These are phyloP conservation scores for Lactarius evosmus DNA, from an alignment of 768 basidiomycete genomes.

Conservation along the genomic window DNA sequence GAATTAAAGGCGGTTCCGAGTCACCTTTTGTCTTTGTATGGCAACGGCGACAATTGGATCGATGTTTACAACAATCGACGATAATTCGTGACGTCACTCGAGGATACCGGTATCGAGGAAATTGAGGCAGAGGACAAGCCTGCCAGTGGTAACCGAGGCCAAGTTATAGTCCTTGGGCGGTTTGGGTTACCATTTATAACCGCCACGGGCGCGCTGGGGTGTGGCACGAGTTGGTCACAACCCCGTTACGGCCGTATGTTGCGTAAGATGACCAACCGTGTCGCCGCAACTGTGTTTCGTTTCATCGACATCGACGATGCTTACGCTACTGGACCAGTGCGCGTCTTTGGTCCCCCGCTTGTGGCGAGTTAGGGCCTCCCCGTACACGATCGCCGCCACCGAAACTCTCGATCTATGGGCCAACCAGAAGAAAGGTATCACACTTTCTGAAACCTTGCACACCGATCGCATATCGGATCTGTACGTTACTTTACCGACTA, in stretches of 20 bases:
- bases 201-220: too few relatives aligned
- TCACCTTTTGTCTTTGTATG: not conserved
- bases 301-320: not conserved
- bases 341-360: conserved; percentile 15
- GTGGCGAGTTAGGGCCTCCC: conserved; percentile 12
- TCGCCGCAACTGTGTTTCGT: not conserved
- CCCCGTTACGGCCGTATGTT: not conserved
- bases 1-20: not conserved
- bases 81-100: not conserved
- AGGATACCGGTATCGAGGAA: not conserved
- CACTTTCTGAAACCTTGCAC: conserved; percentile 48
- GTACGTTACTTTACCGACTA: conserved; percentile 68
- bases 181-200: not conserved
- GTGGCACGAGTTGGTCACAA: not conserved
- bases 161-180: too few relatives aligned
- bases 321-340: not conserved
- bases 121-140: not conserved
- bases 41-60: not conserved
- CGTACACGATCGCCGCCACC: conserved; percentile 13
- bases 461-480: conserved; percentile 60
- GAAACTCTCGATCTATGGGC: conserved; percentile 54
- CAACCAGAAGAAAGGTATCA: conserved; percentile 43
- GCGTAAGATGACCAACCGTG: not conserved
- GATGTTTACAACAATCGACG: not conserved
- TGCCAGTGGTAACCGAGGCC: too few relatives aligned